These are phyloP conservation scores for Fusarium robinianum DNA, from an alignment of 2,329 filamentous ascomycete genomes.

Conservation along the genomic window DNA sequence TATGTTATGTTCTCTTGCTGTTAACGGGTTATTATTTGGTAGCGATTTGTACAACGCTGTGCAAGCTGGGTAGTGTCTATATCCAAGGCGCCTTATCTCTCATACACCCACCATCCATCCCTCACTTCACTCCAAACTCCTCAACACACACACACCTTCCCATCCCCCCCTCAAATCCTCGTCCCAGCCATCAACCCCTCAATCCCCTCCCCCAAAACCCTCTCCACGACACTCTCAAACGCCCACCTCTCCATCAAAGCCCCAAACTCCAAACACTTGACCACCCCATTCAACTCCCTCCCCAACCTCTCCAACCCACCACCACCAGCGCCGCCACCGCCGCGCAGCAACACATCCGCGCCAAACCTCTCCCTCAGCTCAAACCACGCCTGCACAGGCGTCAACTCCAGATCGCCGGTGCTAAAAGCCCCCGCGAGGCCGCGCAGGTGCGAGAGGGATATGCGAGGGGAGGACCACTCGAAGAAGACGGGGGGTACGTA, in stretches of 20 bases:
- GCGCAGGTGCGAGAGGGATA: slow-evolving; percentile 50
- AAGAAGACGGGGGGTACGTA: slow-evolving; percentile 33
- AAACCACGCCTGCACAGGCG: slow-evolving; percentile 60
- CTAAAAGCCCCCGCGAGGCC: slow-evolving; percentile 53
- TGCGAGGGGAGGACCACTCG: slow-evolving; percentile 45
- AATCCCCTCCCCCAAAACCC: slow-evolving; percentile 43
- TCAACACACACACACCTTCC: not conserved
- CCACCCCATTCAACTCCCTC: slow-evolving; percentile 48
- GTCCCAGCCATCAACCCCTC: slow-evolving; percentile 25
- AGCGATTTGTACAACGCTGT: no score
- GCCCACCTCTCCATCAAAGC: slow-evolving; percentile 51
- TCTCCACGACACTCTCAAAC: slow-evolving; percentile 52
- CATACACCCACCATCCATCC: no score
- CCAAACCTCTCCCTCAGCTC: slow-evolving; percentile 52
- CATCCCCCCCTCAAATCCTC: slow-evolving; percentile 2
- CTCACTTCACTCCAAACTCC: no score
- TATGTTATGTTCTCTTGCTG: no score
- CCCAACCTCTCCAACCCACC: slow-evolving; percentile 45
- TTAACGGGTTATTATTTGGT: no score
- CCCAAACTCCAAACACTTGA: slow-evolving; percentile 54
- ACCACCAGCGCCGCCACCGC: no score
- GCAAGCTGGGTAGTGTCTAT: no score
- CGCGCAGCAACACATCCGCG: slow-evolving; percentile 45
- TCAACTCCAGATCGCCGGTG: slow-evolving; percentile 48
- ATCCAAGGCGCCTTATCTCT: no score